Evolutionary conservation across 2,329 filamentous ascomycete species (phyloP).

Genomic region (Diaporthe citrichinensis): DNA sequence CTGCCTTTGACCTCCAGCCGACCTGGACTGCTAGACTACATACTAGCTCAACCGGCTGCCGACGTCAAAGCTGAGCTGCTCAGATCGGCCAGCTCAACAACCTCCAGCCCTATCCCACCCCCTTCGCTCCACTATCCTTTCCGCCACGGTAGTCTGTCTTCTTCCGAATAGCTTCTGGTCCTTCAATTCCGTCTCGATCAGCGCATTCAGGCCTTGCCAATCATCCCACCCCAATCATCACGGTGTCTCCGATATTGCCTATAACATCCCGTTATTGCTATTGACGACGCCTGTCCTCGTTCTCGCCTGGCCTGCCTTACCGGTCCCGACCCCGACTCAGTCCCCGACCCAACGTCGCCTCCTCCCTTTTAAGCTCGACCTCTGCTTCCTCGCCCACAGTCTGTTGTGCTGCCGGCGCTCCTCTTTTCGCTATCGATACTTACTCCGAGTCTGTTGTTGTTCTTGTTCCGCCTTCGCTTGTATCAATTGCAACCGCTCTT

Average conservation of each 20-base stretch:
- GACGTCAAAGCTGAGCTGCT: conserved; percentile 32
- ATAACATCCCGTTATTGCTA: conserved; percentile 39
- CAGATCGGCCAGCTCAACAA: conserved; percentile 34
- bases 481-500: conserved; percentile 16
- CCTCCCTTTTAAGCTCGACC: conserved; percentile 40
- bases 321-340: conserved; percentile 27
- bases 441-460: neutral
- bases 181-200: conserved; percentile 33
- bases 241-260: conserved; percentile 44
- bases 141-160: conserved; percentile 28
- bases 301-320: conserved; percentile 29
- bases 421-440: conserved; percentile 25
- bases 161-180: conserved; percentile 35
- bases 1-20: conserved; percentile 14
- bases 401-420: conserved; percentile 30
- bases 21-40: neutral
- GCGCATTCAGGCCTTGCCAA: conserved; percentile 30
- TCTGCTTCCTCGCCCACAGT: conserved; percentile 26
- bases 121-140: conserved; percentile 17
- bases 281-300: conserved; percentile 31
- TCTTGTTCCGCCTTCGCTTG: conserved; percentile 21
- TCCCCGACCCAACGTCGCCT: conserved; percentile 31
- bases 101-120: conserved; percentile 29
- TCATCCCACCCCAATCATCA: conserved; percentile 38
- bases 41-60: conserved; percentile 22